These are phyloP conservation scores for Pleurotus sapidus DNA, from an alignment of 768 basidiomycete species.

Conservation along the genomic window DNA sequence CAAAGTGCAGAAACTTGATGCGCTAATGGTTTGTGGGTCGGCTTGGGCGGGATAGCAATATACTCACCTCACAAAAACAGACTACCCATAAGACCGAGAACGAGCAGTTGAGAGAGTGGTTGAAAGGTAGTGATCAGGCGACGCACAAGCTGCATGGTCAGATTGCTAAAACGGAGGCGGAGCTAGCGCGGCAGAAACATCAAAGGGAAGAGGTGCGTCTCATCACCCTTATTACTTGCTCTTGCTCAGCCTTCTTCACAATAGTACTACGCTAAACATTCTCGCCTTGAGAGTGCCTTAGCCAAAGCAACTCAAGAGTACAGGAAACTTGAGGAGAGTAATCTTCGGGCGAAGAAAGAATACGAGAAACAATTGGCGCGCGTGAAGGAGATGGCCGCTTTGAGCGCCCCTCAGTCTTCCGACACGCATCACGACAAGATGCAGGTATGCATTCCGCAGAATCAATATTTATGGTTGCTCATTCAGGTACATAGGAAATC, in stretches of 20 bases:
- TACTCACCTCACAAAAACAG: too few species aligned
- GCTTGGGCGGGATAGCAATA: too few species aligned
- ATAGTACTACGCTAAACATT: slow-evolving; percentile 25
- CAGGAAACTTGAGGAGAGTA: slow-evolving; percentile 44
- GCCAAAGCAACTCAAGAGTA: slow-evolving; percentile 33
- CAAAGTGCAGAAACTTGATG: background rate
- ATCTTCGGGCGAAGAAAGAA: slow-evolving; percentile 46
- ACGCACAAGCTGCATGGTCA: slow-evolving; percentile 26
- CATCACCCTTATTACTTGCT: background rate
- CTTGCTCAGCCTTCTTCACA: background rate
- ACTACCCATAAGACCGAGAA: too few species aligned
- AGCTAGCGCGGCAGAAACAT: slow-evolving; percentile 35
- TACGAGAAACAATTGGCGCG: slow-evolving; percentile 46
- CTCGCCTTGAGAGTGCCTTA: slow-evolving; percentile 31
- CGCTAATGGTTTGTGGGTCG: background rate
- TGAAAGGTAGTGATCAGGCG: too few species aligned
- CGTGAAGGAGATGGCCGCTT: slow-evolving; percentile 25
- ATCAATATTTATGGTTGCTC: background rate
- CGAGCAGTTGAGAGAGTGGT: too few species aligned
- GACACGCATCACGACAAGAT: slow-evolving; percentile 18
- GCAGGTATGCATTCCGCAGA: slow-evolving; percentile 13
- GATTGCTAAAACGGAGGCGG: slow-evolving; percentile 26
- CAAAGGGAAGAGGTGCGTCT: slow-evolving; percentile 35
- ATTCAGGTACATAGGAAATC: slow-evolving; percentile 55
- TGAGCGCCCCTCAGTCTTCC: background rate